phyloP scores from a whole-genome alignment of 257 asterid species.

The Lantana camara region DNA sequence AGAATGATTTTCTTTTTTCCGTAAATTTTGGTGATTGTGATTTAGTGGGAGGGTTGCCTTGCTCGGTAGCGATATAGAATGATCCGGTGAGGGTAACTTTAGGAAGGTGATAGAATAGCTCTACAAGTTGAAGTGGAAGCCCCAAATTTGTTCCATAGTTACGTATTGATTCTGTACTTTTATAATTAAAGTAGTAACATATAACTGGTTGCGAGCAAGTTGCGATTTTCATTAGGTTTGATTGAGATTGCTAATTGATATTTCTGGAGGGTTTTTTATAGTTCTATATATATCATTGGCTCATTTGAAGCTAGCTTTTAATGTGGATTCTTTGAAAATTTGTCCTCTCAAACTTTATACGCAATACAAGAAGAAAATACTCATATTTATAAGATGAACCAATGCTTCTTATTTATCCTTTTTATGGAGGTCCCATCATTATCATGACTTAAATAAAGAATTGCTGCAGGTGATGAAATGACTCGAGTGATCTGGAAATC shows the following conservation, averaged over 20 bases:
- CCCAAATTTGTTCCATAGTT: neutral
- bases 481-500: slow-evolving; percentile 62
- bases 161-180: neutral
- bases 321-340: slow-evolving; percentile 12
- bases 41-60: neutral
- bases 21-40: slow-evolving; percentile 1
- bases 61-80: neutral
- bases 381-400: neutral
- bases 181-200: slow-evolving; percentile 3
- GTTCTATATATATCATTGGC: neutral
- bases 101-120: slow-evolving; percentile 8
- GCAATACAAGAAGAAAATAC: neutral
- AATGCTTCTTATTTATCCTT: neutral
- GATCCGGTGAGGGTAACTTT: neutral
- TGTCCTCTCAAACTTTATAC: slow-evolving; percentile 1
- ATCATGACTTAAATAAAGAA: slow-evolving; percentile 12
- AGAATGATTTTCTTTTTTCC: neutral
- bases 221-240: no score
- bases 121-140: neutral
- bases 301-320: neutral
- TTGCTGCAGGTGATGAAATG: slow-evolving; percentile 67
- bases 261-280: neutral
- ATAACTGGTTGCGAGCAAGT: neutral
- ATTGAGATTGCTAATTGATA: neutral
- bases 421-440: neutral